These are phyloP conservation scores for Artomyces pyxidatus DNA, from an alignment of 768 basidiomycete genomes.

Conservation along the genomic window DNA sequence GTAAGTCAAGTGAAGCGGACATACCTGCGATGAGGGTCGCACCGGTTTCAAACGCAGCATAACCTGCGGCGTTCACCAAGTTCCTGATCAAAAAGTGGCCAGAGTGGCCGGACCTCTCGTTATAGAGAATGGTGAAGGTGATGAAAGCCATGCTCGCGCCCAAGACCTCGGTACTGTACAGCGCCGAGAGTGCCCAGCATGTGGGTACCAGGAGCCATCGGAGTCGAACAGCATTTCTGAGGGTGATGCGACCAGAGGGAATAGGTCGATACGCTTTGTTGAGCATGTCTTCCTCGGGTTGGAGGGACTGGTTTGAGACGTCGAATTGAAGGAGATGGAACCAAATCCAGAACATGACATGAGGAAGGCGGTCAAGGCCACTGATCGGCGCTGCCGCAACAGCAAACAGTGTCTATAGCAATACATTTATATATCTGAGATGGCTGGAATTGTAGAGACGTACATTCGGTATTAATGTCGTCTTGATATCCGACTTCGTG, in stretches of 20 bases:
- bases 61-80: constrained; percentile 26
- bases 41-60: constrained; percentile 28
- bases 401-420: constrained; percentile 7
- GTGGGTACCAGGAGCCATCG: constrained; percentile 20
- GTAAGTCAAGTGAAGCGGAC: constrained; percentile 2
- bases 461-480: constrained; percentile 15
- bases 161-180: constrained; percentile 4
- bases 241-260: constrained; percentile 20
- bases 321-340: constrained; percentile 21
- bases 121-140: constrained; percentile 14
- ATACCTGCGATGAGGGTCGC: constrained; percentile 27
- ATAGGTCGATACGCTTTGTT: constrained; percentile 26
- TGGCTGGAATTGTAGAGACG: background rate
- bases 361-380: background rate
- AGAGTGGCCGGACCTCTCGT: constrained; percentile 15
- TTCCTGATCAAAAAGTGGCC: constrained; percentile 28
- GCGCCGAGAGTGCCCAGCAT: constrained; percentile 16
- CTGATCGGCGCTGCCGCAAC: constrained; percentile 6
- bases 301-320: constrained; percentile 21
- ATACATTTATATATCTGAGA: background rate
- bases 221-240: constrained; percentile 9
- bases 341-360: constrained; percentile 20
- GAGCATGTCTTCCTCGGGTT: constrained; percentile 17
- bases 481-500: constrained; percentile 17
- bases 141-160: constrained; percentile 11